phyloP scores from a whole-genome alignment of 352 stramenopile species.

The Pythium dissimile region DNA sequence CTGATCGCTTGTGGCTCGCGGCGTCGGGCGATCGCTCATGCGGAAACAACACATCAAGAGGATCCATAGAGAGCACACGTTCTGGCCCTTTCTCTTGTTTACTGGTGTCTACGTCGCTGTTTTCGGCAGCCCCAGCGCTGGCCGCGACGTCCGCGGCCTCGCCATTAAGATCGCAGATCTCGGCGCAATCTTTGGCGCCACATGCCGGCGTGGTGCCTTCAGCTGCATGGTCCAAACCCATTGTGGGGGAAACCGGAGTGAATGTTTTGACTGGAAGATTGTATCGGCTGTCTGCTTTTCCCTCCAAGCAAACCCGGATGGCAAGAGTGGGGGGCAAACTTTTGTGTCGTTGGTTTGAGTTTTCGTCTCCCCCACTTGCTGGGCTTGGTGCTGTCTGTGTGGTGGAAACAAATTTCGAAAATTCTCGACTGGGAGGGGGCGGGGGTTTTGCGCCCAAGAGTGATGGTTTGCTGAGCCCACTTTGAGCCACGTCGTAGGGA shows the following conservation, averaged over 20 bases:
- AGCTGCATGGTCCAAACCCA: constrained; percentile 48
- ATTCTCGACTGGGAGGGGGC: constrained; percentile 24
- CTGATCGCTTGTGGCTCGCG: constrained; percentile 16
- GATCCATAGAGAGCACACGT: constrained; percentile 3
- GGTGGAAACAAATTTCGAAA: constrained; percentile 28
- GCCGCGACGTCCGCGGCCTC: constrained; percentile 1
- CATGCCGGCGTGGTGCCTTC: background rate
- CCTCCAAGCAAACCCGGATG: background rate
- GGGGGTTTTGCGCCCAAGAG: constrained; percentile 12
- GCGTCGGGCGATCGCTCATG: constrained; percentile 24
- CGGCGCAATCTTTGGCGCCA: constrained; percentile 19
- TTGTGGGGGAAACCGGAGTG: constrained; percentile 32
- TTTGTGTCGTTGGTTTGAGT: constrained; percentile 23
- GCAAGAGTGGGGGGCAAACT: constrained; percentile 22
- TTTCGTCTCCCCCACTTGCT: background rate
- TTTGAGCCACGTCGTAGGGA: background rate
- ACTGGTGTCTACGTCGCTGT: background rate
- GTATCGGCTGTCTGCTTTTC: constrained; percentile 22
- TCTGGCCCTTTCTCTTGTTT: constrained; percentile 6
- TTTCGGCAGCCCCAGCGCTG: background rate
- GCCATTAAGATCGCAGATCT: constrained; percentile 11
- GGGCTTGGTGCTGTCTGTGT: constrained; percentile 6
- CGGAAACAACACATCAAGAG: constrained; percentile 17
- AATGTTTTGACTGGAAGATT: constrained; percentile 44
- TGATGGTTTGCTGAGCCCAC: constrained; percentile 7